Conservation (phyloP, 805 yeast species). For the Myxozyma lipomycoides region DNA sequence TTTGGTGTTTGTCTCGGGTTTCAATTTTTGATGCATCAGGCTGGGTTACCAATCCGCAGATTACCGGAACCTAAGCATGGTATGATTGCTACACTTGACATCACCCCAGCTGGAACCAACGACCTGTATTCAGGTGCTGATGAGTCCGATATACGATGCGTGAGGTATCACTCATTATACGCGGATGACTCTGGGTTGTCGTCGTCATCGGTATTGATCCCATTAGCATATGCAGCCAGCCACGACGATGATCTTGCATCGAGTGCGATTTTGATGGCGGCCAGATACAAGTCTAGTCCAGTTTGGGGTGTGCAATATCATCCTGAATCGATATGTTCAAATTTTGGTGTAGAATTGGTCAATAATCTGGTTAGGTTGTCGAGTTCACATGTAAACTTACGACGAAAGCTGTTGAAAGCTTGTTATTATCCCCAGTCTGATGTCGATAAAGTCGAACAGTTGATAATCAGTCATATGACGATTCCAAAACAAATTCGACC, state of each 20-base stretch:
- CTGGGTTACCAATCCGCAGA: slow-evolving; percentile 54
- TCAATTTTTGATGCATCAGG: slow-evolving; percentile 67
- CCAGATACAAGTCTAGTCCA: slow-evolving; percentile 54
- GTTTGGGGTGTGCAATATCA: slow-evolving; percentile 95
- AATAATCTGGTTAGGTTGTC: slow-evolving; percentile 11
- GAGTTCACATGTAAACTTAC: not conserved
- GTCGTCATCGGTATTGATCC: slow-evolving; percentile 41
- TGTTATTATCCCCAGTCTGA: not conserved
- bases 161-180: slow-evolving; percentile 84
- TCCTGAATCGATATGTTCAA: slow-evolving; percentile 90
- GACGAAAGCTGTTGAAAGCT: not conserved
- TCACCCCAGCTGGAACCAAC: slow-evolving; percentile 30
- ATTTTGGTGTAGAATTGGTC: slow-evolving; percentile 46
- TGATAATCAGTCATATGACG: not conserved
- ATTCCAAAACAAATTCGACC: not conserved
- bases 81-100: slow-evolving; percentile 56
- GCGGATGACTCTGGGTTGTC: slow-evolving; percentile 37
- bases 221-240: slow-evolving; percentile 58
- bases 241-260: slow-evolving; percentile 38
- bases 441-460: not conserved
- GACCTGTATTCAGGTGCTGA: slow-evolving; percentile 45
- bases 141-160: slow-evolving; percentile 51
- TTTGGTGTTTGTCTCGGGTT: slow-evolving; percentile 93
- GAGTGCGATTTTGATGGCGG: slow-evolving; percentile 64
- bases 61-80: slow-evolving; percentile 75